A percentile compares a stretch with the other conserved stretches of the same genome.
These are phyloP conservation scores for Pterocarpus macrocarpus DNA, from an alignment of 306 rosid species.

Conservation along the genomic window DNA sequence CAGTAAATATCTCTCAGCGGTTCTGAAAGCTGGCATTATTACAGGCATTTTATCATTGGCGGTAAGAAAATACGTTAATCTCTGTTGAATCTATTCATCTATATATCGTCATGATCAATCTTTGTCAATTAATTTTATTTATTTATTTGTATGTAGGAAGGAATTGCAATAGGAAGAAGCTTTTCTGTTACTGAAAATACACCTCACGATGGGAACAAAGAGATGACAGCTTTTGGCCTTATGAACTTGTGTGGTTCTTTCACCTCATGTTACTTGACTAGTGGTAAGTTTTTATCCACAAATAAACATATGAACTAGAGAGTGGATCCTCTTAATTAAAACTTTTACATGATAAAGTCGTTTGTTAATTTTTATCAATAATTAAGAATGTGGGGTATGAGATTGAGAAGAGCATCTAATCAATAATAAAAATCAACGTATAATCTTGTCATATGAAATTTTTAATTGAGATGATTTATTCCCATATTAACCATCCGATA, in stretches of 20 bases:
- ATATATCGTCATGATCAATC: conserved; percentile 1
- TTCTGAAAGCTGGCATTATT: conserved; percentile 60
- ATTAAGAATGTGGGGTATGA: no score
- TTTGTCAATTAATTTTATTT: not conserved
- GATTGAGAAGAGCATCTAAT: no score
- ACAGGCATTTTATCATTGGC: conserved; percentile 83
- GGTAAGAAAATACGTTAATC: conserved; percentile 51
- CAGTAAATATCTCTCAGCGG: conserved; percentile 55
- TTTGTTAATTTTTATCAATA: no score
- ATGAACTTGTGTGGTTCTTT: conserved; percentile 88
- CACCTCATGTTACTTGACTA: conserved; percentile 93
- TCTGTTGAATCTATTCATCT: not conserved
- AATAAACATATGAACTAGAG: no score
- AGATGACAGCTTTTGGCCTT: conserved; percentile 88
- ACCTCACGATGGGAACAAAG: conserved; percentile 92
- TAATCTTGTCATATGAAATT: no score
- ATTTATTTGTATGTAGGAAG: conserved; percentile 64
- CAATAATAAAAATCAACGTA: no score
- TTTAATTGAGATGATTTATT: no score
- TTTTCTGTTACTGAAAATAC: conserved; percentile 71
- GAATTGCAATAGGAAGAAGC: conserved; percentile 95
- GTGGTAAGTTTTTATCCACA: conserved; percentile 58
- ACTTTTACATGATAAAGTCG: no score
- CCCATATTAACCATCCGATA: no score
- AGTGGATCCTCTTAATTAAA: no score